These are phyloP conservation scores for Aethionema arabicum DNA, from an alignment of 345 rosid genomes.

Conservation along the genomic window DNA sequence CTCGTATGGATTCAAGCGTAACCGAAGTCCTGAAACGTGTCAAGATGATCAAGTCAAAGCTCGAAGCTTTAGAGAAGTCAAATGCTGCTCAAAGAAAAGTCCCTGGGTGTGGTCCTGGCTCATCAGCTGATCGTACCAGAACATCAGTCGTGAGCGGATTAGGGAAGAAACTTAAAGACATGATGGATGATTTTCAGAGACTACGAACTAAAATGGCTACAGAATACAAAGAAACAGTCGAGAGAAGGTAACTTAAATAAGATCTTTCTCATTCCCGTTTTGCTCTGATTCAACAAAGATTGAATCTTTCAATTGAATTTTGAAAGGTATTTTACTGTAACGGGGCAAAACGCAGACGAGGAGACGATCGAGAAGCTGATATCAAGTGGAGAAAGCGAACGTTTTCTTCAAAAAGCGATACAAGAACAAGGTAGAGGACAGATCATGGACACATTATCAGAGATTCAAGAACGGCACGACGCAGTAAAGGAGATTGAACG, in stretches of 20 bases:
- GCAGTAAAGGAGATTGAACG: slow-evolving; percentile 80
- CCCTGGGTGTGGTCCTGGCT: slow-evolving; percentile 87
- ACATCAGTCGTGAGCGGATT: slow-evolving; percentile 77
- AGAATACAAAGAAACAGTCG: slow-evolving; percentile 75
- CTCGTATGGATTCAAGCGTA: slow-evolving; percentile 63
- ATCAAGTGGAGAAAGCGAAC: slow-evolving; percentile 81
- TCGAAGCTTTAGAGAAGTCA: slow-evolving; percentile 73
- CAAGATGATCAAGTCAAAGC: slow-evolving; percentile 62
- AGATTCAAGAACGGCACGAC: slow-evolving; percentile 79
- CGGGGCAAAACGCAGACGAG: slow-evolving; percentile 73
- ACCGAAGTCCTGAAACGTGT: slow-evolving; percentile 64
- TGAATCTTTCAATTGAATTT: slow-evolving; percentile 9
- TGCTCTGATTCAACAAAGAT: neutral
- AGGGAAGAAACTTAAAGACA: slow-evolving; percentile 70
- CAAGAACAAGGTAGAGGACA: slow-evolving; percentile 84
- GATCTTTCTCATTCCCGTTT: neutral
- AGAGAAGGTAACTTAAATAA: slow-evolving; percentile 40
- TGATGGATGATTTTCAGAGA: slow-evolving; percentile 70
- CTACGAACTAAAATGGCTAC: slow-evolving; percentile 54
- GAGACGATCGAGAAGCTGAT: slow-evolving; percentile 66
- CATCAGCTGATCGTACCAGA: slow-evolving; percentile 74
- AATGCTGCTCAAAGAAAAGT: slow-evolving; percentile 68
- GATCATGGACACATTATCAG: slow-evolving; percentile 70
- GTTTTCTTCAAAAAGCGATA: slow-evolving; percentile 75
- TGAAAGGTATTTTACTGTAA: slow-evolving; percentile 65